Evolutionary conservation across 2,329 filamentous ascomycete genomes (phyloP).

Genomic region (Didymella segeticola): DNA sequence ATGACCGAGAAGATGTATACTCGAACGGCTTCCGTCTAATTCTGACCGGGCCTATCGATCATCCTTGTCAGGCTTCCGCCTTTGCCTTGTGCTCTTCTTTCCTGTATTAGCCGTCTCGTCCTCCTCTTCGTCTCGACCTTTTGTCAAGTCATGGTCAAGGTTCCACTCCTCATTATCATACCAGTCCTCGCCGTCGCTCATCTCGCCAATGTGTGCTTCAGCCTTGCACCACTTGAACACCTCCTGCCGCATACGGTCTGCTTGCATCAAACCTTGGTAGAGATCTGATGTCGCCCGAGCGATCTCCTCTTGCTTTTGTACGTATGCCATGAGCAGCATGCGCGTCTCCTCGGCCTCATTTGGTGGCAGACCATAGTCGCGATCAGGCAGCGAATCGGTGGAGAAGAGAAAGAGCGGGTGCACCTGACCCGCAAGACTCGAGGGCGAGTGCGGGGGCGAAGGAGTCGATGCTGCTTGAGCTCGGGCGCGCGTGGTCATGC

Average conservation of each 20-base stretch:
- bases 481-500: constrained; percentile 63
- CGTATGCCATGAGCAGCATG: constrained; percentile 74
- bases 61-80: constrained; percentile 47
- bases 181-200: constrained; percentile 91
- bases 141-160: constrained; percentile 75
- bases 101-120: constrained; percentile 61
- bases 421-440: constrained; percentile 62
- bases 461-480: constrained; percentile 54
- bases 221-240: constrained; percentile 80
- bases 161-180: constrained; percentile 84
- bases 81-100: constrained; percentile 57
- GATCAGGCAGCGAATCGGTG: constrained; percentile 66
- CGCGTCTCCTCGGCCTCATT: constrained; percentile 80
- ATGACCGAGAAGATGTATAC: neutral
- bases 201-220: constrained; percentile 76
- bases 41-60: constrained; percentile 34
- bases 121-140: constrained; percentile 84
- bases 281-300: constrained; percentile 73
- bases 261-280: constrained; percentile 73
- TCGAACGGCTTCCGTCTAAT: neutral
- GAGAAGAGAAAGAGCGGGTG: constrained; percentile 79
- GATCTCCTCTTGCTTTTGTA: constrained; percentile 87
- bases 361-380: constrained; percentile 74
- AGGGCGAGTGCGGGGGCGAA: constrained; percentile 54
- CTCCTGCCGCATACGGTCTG: constrained; percentile 73